A percentile compares a stretch with the other conserved stretches of the same genome.
Evolutionary conservation across 2,329 filamentous ascomycete genomes (phyloP).

Genomic region (Biscogniauxia sp.): DNA sequence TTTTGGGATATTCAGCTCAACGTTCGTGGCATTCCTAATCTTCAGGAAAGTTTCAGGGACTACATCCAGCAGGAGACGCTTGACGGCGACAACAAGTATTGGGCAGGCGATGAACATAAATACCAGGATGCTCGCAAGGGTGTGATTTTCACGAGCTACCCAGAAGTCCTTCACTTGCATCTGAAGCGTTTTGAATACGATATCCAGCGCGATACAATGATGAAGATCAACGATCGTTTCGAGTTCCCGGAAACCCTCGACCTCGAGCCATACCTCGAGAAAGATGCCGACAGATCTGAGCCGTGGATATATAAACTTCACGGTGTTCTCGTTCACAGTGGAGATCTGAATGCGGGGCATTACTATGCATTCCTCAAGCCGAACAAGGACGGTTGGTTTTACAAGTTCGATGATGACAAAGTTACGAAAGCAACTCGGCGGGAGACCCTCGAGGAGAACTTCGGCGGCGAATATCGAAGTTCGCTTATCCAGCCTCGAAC

Average conservation of each 20-base stretch:
- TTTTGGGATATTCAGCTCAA: slow-evolving; percentile 99
- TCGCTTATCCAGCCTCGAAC: slow-evolving; percentile 47
- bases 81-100: slow-evolving; percentile 98
- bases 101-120: slow-evolving; percentile 83
- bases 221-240: slow-evolving; percentile 95
- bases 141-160: slow-evolving; percentile 94
- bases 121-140: slow-evolving; percentile 97
- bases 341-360: slow-evolving; percentile 94
- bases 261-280: slow-evolving; percentile 81
- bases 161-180: slow-evolving; percentile 89
- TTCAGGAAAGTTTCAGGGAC: slow-evolving; percentile 92
- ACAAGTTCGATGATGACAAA: slow-evolving; percentile 95
- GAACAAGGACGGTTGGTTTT: slow-evolving; percentile 88
- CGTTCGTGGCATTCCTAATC: slow-evolving; percentile 86
- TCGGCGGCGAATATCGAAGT: slow-evolving; percentile 76
- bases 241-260: slow-evolving; percentile 85
- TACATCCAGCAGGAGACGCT: slow-evolving; percentile 96
- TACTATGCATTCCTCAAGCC: slow-evolving; percentile 98
- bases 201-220: slow-evolving; percentile 93
- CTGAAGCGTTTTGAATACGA: slow-evolving; percentile 98
- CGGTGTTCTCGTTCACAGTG: slow-evolving; percentile 92
- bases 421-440: slow-evolving; percentile 91
- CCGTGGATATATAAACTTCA: slow-evolving; percentile 91
- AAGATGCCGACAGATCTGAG: slow-evolving; percentile 83
- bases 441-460: slow-evolving; percentile 95